These are phyloP conservation scores for Botryosphaeria dothidea DNA, from an alignment of 2,329 filamentous ascomycete genomes.

Conservation along the genomic window DNA sequence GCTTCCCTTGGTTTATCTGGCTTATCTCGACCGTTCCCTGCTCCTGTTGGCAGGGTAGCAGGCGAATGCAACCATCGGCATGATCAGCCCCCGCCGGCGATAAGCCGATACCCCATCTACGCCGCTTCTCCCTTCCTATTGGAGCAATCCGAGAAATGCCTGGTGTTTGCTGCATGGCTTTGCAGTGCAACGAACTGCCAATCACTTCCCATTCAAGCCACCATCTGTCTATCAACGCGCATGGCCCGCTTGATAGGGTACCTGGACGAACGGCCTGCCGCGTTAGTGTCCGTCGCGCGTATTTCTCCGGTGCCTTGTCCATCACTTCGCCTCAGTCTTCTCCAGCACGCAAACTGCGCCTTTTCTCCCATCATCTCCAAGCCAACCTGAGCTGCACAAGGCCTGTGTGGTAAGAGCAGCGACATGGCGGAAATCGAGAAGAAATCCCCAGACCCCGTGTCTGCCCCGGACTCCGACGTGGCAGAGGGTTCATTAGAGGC, in stretches of 20 bases:
- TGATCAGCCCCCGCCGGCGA: conserved; percentile 1
- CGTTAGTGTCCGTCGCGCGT: background rate
- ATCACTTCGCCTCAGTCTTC: background rate
- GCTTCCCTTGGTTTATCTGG: conserved; percentile 11
- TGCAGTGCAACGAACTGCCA: background rate
- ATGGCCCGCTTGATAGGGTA: background rate
- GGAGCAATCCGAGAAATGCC: background rate
- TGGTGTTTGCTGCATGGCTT: background rate
- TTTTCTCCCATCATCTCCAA: background rate
- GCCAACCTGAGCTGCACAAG: background rate
- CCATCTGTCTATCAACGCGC: background rate
- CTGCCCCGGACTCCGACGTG: background rate
- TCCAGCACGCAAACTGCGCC: background rate
- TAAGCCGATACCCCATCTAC: conserved; percentile 11
- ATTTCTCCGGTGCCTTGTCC: background rate
- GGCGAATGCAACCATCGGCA: conserved; percentile 3
- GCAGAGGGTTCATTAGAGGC: conserved; percentile 8
- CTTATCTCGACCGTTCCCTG: background rate
- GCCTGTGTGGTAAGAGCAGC: background rate
- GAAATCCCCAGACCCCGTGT: conserved; percentile 1
- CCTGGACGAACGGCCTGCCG: background rate
- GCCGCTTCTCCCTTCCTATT: conserved; percentile 4
- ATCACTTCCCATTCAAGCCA: background rate
- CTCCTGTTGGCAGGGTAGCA: conserved; percentile 1
- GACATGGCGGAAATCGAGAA: conserved; percentile 11